Evolutionary conservation across 2,329 filamentous ascomycete species (phyloP).

Genomic region (Colletotrichum australisinense): DNA sequence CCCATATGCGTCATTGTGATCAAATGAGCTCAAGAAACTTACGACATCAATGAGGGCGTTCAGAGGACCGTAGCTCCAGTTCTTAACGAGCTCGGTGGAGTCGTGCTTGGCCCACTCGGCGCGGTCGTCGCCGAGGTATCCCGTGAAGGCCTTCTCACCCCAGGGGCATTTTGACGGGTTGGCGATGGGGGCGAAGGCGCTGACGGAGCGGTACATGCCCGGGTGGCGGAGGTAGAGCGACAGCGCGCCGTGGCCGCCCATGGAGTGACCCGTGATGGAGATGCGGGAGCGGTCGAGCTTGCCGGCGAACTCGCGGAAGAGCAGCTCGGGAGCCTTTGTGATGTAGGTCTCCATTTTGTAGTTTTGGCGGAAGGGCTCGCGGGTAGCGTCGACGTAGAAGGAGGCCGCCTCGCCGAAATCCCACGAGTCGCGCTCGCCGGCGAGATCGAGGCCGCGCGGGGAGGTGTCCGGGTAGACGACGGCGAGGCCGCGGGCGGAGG

Average conservation of each 20-base stretch:
- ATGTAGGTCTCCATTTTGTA: constrained; percentile 98
- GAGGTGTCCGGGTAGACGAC: constrained; percentile 95
- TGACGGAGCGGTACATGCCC: constrained; percentile 87
- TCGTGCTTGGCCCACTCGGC: constrained; percentile 90
- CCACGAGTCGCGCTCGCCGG: constrained; percentile 87
- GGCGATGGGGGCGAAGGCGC: constrained; percentile 88
- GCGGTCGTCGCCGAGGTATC: constrained; percentile 85
- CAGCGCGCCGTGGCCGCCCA: constrained; percentile 96
- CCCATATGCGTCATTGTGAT: neutral
- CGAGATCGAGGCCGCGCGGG: constrained; percentile 83
- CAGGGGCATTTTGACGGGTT: constrained; percentile 90
- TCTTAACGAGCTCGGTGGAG: constrained; percentile 87
- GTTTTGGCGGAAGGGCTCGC: constrained; percentile 76
- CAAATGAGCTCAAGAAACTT: constrained; percentile 47
- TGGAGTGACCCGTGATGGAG: constrained; percentile 92
- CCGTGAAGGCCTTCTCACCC: constrained; percentile 94
- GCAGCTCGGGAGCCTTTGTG: constrained; percentile 76
- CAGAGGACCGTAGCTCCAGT: constrained; percentile 73
- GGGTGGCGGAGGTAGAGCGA: constrained; percentile 94
- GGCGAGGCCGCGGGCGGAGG: constrained; percentile 85
- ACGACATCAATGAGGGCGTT: constrained; percentile 90
- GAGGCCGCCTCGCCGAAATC: constrained; percentile 94
- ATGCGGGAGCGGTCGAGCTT: constrained; percentile 77
- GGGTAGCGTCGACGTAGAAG: constrained; percentile 92
- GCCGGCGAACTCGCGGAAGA: constrained; percentile 77